Base-by-base conservation (phyloP, 805 yeast genomes). In the Lachancea sp. region DNA sequence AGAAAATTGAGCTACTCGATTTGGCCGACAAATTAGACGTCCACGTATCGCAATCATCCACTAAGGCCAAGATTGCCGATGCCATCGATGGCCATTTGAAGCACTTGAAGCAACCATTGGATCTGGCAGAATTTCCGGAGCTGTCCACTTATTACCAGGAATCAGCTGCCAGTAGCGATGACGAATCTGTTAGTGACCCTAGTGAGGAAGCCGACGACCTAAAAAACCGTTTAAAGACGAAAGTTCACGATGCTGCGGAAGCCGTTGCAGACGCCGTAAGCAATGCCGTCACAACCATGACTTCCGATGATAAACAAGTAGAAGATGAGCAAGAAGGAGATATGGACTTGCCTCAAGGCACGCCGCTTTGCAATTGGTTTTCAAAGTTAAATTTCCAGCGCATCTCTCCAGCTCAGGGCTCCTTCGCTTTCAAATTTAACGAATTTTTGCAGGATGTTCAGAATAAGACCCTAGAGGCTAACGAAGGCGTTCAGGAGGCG, bases 211-310 rank as follows among this genome's bases (percentile, higher is more conserved):
- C 38, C n/a, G 47, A 41, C 11, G 48, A 45, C 16, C 46, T 46
- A 15, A 42, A 23, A 5, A 45, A 41, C 25, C 24, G 26, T 53
- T 42, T 54, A 59, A 34, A 11, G 43, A 19, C 47, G 58, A 47
- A 29, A 59, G 45, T 20, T 40, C 30, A 23, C 51, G 41, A 46
- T 36, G 36, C 28, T n/a, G 34, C 18, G 41, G 34, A 32, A 23
- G 34, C 29, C 16, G 31, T 12, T 22, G 22, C 40, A 16, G 31
- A 17, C 28, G 29, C 17, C 31, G 19, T 29, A 20, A 36, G 29
- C 28, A 35, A 18, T 31, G 32, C 40, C 17, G 37, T 19, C 16
- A 55, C 55, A 17, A 74, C 47, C 20, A 63, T 64, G 41, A 84
- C 63, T 1, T 82, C 68, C 12, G 15, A 13, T 13, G 25, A 17